phyloP scores from a whole-genome alignment of 75 land plant species.

The Pinus taeda region DNA sequence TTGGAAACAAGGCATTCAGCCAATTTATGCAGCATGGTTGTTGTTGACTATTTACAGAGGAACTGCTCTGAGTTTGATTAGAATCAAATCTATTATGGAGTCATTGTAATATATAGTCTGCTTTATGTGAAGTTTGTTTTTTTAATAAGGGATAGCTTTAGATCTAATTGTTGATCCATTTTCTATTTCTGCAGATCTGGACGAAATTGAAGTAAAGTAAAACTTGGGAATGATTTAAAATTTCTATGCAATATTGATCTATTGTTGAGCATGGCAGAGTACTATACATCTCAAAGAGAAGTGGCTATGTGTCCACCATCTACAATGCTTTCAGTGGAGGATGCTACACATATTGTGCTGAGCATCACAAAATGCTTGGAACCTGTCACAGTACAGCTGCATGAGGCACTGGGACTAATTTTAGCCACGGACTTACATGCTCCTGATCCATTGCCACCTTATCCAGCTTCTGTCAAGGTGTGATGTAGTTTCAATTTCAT shows the following conservation, averaged over 20 bases:
- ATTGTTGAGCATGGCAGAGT: not conserved
- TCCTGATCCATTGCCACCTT: conserved; percentile 95
- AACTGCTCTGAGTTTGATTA: not conserved
- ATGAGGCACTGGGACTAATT: conserved; percentile 63
- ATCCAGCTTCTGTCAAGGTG: conserved; percentile 91
- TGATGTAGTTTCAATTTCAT: not conserved
- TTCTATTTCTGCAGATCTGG: not conserved
- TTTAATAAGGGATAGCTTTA: not conserved
- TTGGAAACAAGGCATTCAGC: not conserved
- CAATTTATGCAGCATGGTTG: not conserved
- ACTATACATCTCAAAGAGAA: not conserved
- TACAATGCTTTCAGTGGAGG: conserved; percentile 56
- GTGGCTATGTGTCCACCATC: conserved; percentile 8
- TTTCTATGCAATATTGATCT: not conserved
- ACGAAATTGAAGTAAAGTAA: not conserved
- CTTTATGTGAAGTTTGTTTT: not conserved
- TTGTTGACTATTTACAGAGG: not conserved
- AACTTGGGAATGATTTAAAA: not conserved
- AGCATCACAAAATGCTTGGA: conserved; percentile 46
- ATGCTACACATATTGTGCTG: conserved; percentile 53
- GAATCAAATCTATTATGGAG: not conserved
- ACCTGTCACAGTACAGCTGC: conserved; percentile 62
- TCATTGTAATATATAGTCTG: not conserved
- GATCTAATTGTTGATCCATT: not conserved
- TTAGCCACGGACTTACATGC: conserved; percentile 79